Percentiles rank a stretch among this genome's conserved stretches.
Evolutionary conservation across 225 moss, liverwort and hornwort species (phyloP).

Genomic region (Physcomitrellopsis africana): DNA sequence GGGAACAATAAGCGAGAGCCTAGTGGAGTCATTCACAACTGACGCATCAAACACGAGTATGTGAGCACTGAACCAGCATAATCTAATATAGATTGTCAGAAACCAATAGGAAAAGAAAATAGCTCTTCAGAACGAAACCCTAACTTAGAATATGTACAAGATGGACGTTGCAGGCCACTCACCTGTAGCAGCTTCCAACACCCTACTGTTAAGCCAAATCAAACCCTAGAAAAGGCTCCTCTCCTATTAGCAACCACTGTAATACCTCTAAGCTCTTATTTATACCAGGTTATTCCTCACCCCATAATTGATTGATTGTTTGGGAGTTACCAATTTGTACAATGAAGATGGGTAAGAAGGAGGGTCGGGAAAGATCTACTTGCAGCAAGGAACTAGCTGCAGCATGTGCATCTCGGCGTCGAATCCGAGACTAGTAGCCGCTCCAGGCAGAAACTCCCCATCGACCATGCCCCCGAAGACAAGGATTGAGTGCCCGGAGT

Average conservation of each 20-base stretch:
- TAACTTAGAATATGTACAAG: slow-evolving; percentile 51
- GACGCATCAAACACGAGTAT: too few relatives aligned
- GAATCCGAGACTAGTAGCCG: slow-evolving; percentile 66
- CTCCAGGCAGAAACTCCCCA: slow-evolving; percentile 55
- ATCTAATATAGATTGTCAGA: background rate
- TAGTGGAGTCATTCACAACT: too few relatives aligned
- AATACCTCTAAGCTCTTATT: slow-evolving; percentile 46
- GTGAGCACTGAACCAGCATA: background rate
- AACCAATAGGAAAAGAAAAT: background rate
- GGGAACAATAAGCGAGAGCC: too few relatives aligned
- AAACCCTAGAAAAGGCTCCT: slow-evolving; percentile 41
- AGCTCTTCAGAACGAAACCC: slow-evolving; percentile 23
- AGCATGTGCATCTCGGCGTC: slow-evolving; percentile 81
- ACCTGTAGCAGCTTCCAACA: slow-evolving; percentile 32
- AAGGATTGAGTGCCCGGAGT: slow-evolving; percentile 78
- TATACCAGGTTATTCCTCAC: slow-evolving; percentile 47
- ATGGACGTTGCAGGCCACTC: slow-evolving; percentile 39
- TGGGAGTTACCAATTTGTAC: slow-evolving; percentile 42
- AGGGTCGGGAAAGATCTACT: slow-evolving; percentile 7
- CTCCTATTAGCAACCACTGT: slow-evolving; percentile 39
- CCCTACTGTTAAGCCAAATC: slow-evolving; percentile 45
- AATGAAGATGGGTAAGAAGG: slow-evolving; percentile 11
- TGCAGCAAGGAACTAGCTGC: slow-evolving; percentile 75
- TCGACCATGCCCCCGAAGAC: slow-evolving; percentile 98
- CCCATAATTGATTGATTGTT: slow-evolving; percentile 23